Conservation (phyloP, 2,329 filamentous ascomycete species). For the Acephala macrosclerotiorum region DNA sequence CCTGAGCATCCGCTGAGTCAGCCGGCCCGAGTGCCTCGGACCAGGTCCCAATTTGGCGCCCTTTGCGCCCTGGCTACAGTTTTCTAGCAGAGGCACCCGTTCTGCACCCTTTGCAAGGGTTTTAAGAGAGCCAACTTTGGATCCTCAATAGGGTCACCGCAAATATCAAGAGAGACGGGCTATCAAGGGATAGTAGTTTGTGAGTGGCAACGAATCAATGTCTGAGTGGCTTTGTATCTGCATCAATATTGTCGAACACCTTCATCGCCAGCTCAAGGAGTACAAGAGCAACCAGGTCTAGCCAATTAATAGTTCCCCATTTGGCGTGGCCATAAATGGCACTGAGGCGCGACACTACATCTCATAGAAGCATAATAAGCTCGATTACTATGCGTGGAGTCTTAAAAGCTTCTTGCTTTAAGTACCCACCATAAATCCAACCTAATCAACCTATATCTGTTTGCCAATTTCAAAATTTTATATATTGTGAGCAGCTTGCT, state of each 20-base stretch:
- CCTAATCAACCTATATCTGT: too few relatives aligned
- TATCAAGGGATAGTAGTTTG: conserved; percentile 38
- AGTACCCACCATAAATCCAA: too few relatives aligned
- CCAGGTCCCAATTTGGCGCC: too few relatives aligned
- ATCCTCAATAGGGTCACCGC: too few relatives aligned
- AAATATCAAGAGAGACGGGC: conserved; percentile 42
- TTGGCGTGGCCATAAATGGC: conserved; percentile 45
- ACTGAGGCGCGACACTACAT: conserved; percentile 39
- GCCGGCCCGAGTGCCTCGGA: too few relatives aligned
- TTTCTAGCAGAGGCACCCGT: too few relatives aligned
- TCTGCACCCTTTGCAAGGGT: too few relatives aligned
- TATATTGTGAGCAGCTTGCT: too few relatives aligned
- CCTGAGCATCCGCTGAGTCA: too few relatives aligned
- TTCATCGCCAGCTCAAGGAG: conserved; percentile 32
- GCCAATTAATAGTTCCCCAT: conserved; percentile 41
- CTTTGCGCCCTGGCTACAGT: too few relatives aligned
- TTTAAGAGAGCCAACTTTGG: too few relatives aligned
- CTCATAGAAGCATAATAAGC: conserved; percentile 46
- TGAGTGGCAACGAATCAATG: conserved; percentile 49
- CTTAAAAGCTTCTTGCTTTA: conserved; percentile 45
- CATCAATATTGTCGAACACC: conserved; percentile 42
- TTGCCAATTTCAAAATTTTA: too few relatives aligned
- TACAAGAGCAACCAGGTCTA: conserved; percentile 30
- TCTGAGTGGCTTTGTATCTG: conserved; percentile 44
- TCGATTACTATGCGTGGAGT: conserved; percentile 42